Evolutionary conservation across 2,329 filamentous ascomycete species (phyloP).

Genomic region (Acephala macrosclerotiorum): DNA sequence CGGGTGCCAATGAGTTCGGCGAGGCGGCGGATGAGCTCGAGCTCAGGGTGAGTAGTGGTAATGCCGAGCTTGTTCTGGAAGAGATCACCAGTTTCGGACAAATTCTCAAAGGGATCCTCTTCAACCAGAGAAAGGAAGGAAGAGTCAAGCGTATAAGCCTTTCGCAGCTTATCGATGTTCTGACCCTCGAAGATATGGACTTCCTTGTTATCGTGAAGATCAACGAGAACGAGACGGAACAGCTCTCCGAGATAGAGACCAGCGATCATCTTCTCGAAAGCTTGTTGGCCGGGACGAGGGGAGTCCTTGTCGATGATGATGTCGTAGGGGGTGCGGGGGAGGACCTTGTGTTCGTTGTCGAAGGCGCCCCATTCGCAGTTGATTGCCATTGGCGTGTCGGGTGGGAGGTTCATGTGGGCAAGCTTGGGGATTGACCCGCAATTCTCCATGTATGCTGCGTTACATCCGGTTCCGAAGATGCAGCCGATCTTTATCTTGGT

Average conservation of each 20-base stretch:
- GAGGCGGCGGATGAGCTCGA: conserved; percentile 87
- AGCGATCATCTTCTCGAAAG: conserved; percentile 98
- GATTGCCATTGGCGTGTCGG: conserved; percentile 88
- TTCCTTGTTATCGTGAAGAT: conserved; percentile 81
- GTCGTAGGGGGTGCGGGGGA: conserved; percentile 87
- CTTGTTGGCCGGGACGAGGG: conserved; percentile 90
- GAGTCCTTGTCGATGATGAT: conserved; percentile 88
- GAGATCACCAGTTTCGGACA: conserved; percentile 85
- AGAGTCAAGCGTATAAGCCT: conserved; percentile 88
- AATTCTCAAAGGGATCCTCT: conserved; percentile 94
- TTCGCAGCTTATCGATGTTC: conserved; percentile 80
- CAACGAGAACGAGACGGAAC: conserved; percentile 86
- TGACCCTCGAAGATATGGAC: conserved; percentile 83
- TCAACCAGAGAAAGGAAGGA: conserved; percentile 95
- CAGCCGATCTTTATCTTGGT: conserved; percentile 91
- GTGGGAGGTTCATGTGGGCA: conserved; percentile 85
- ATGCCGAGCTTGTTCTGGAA: conserved; percentile 81
- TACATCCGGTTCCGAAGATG: conserved; percentile 98
- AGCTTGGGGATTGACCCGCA: conserved; percentile 93
- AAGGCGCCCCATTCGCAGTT: conserved; percentile 99
- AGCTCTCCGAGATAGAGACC: conserved; percentile 95
- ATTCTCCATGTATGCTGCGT: conserved; percentile 97
- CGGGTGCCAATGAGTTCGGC: conserved; percentile 95
- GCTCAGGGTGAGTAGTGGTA: conserved; percentile 74
- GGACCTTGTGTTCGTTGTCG: conserved; percentile 89